These are phyloP conservation scores for Kodamaea sp. DNA, from an alignment of 1,139 yeast genomes.

Conservation along the genomic window DNA sequence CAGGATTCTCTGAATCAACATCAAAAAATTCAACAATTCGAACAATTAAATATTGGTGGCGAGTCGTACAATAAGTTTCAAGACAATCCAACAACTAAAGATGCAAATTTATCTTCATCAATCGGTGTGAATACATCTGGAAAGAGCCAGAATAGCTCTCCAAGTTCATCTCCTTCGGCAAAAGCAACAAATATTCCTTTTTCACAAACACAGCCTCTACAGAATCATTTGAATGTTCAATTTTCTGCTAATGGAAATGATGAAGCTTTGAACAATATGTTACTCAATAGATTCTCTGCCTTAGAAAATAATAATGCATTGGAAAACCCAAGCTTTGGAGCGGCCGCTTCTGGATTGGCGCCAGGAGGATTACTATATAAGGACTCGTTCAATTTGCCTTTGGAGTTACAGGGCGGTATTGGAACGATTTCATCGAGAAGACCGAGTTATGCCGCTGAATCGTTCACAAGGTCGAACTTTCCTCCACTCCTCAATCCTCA, in stretches of 20 bases:
- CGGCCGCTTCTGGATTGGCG: conserved; percentile 1
- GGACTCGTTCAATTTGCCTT: conserved; percentile 47
- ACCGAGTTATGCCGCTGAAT: conserved; percentile 64
- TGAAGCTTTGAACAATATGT: conserved; percentile 23
- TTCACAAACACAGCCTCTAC: not conserved
- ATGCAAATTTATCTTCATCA: not conserved
- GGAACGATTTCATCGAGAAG: conserved; percentile 59
- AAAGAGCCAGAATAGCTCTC: not conserved
- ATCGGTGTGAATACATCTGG: not conserved
- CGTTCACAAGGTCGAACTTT: conserved; percentile 39
- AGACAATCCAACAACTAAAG: too few species aligned
- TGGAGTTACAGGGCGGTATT: conserved; percentile 62
- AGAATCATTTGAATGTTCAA: not conserved
- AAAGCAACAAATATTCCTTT: not conserved
- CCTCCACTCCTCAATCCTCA: conserved; percentile 11
- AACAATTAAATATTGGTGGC: too few species aligned
- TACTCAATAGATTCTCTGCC: conserved; percentile 28
- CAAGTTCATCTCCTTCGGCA: conserved; percentile 3
- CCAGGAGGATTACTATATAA: conserved; percentile 2
- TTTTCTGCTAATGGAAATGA: conserved; percentile 6
- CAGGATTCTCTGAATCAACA: too few species aligned
- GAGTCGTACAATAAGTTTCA: too few species aligned
- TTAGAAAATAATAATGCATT: conserved; percentile 16
- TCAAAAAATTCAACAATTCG: too few species aligned
- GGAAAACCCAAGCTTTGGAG: conserved; percentile 3